A percentile compares a stretch with the other conserved stretches of the same genome.
Evolutionary conservation across 192 early-diverging fungal genomes (phyloP).

Genomic region (Diversispora eburnea): DNA sequence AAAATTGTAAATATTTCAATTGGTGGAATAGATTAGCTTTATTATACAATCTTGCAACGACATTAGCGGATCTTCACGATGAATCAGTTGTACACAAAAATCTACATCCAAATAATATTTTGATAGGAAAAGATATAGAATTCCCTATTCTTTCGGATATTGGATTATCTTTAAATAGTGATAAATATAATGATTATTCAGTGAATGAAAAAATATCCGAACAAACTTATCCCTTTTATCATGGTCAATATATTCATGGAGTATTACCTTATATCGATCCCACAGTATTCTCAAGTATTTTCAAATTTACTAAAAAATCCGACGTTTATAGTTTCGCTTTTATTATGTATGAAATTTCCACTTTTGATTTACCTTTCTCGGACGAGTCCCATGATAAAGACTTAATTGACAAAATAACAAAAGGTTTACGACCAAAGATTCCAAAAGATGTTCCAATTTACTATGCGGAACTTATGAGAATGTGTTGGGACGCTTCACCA

Average conservation of each 20-base stretch:
- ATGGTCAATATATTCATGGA: neutral
- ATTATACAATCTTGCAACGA: neutral
- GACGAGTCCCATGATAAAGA: neutral
- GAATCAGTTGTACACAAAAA: neutral
- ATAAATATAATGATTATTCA: too few species aligned
- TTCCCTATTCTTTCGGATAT: neutral
- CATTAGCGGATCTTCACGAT: neutral
- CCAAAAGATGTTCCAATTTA: neutral
- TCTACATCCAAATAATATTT: neutral
- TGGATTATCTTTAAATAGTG: neutral
- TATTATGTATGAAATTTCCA: neutral
- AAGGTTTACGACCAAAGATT: neutral
- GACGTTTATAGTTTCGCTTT: neutral
- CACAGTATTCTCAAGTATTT: neutral
- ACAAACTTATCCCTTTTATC: neutral
- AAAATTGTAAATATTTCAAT: neutral
- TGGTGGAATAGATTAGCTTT: neutral
- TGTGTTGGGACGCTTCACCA: constrained; percentile 2
- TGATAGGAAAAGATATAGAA: neutral
- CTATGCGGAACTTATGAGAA: neutral
- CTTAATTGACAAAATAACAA: neutral
- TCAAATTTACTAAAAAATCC: neutral
- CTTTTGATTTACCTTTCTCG: neutral
- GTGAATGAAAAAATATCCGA: neutral
- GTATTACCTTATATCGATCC: neutral